Percentiles rank a stretch among this genome's conserved stretches.
Conservation (phyloP, 495 filamentous ascomycete genomes). For the Ascodesmis nigricans region DNA sequence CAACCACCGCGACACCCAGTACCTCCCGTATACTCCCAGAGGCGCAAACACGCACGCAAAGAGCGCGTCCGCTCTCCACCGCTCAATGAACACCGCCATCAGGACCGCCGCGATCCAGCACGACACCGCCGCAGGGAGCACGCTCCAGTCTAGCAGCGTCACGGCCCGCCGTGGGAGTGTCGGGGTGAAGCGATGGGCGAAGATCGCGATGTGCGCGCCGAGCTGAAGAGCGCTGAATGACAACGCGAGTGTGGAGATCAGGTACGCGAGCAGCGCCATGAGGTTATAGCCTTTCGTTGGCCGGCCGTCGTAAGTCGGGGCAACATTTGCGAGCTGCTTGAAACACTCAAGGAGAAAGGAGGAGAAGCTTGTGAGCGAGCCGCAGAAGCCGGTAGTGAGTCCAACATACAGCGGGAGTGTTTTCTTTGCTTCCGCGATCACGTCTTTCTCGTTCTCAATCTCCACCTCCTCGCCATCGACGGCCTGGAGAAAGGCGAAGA, state of each 20-base stretch:
- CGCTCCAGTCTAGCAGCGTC: slow-evolving; percentile 37
- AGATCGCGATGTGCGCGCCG: slow-evolving; percentile 59
- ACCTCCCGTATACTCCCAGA: slow-evolving; percentile 52
- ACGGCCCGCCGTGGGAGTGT: slow-evolving; percentile 34
- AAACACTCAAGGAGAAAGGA: slow-evolving; percentile 72
- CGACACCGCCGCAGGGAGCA: slow-evolving; percentile 46
- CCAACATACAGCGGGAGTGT: slow-evolving; percentile 79
- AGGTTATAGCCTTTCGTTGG: slow-evolving; percentile 61
- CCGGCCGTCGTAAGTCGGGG: slow-evolving; percentile 26
- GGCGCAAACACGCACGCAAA: slow-evolving; percentile 77
- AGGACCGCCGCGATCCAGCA: slow-evolving; percentile 18
- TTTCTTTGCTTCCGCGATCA: slow-evolving; percentile 43
- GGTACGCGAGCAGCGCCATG: slow-evolving; percentile 50
- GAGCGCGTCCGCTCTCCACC: slow-evolving; percentile 52
- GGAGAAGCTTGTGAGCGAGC: slow-evolving; percentile 79
- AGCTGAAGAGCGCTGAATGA: slow-evolving; percentile 44
- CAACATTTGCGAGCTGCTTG: slow-evolving; percentile 57
- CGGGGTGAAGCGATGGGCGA: slow-evolving; percentile 32
- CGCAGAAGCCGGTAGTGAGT: slow-evolving; percentile 82
- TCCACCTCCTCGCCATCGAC: slow-evolving; percentile 22
- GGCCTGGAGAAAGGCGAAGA: slow-evolving; percentile 36
- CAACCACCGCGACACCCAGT: slow-evolving; percentile 42
- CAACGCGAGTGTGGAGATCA: slow-evolving; percentile 44
- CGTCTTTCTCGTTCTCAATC: slow-evolving; percentile 18
- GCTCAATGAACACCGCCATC: slow-evolving; percentile 39